Base-by-base conservation (phyloP, 2,329 filamentous ascomycete genomes). In the Pyrenophora teres region DNA sequence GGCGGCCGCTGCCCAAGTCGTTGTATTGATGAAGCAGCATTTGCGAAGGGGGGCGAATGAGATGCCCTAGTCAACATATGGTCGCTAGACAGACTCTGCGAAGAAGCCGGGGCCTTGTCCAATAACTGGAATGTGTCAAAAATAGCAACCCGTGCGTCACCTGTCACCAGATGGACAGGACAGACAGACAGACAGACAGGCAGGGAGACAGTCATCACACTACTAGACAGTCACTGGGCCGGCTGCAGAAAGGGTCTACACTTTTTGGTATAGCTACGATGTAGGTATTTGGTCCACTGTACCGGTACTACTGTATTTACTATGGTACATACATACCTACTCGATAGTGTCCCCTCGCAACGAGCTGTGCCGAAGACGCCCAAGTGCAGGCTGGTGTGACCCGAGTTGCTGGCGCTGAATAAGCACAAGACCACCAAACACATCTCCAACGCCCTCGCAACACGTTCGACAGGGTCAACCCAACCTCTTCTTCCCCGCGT, bases 141-240 rank as follows among this genome's bases (percentile, higher is more conserved):
- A 67, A 67, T 71, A 68, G 66, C 45, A 35, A 46, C 41, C 41
- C 32, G 55, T 60, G 59, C 63, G 50, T 62, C 54, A 50, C 50
- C 33, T 38, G 57, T 61, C 59, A 63, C 56, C 57, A 52, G 16
- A 39, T 6, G 8, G 23, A 25, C 23, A 25, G 23, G 8, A 19
- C 23, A 25, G 23, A 25, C 23, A 25, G 23, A 25, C 23, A 19
- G 19, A n/a, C 21, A 23, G 21, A 23, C 21, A 23, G 21, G 7
- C 21, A 15, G 15, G 15, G 15, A 15, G 15, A 15, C 15, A 15
- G 15, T 15, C 15, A 15, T 15, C 15, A 15, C 15, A 25, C 19
- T 21, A 6, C 23, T 30, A 30, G 27, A 30, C 27, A 13, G 9
- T 30, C 27, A 30, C 27, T 30, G 27, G 53, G 54, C 45, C 41